Evolutionary conservation across 805 yeast genomes (phyloP).

Genomic region (Candida fluviatilis): DNA sequence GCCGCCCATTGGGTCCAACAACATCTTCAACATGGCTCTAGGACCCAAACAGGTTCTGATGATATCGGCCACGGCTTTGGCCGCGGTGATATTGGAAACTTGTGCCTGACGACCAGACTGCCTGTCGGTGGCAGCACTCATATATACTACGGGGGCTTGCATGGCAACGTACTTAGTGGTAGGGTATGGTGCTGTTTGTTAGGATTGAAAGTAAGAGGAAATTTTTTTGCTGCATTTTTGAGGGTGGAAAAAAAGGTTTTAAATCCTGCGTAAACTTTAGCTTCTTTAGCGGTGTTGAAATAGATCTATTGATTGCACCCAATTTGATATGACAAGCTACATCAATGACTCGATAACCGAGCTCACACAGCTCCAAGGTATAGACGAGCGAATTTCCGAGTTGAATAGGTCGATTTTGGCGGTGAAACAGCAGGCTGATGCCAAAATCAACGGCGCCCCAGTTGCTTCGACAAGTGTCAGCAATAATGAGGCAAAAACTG

Average conservation of each 20-base stretch:
- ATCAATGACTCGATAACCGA: neutral
- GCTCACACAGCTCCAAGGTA: neutral
- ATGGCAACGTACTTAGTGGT: conserved; percentile 15
- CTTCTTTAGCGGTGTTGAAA: too few species aligned
- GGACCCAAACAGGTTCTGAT: conserved; percentile 98
- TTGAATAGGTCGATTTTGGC: neutral
- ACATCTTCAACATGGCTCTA: conserved; percentile 97
- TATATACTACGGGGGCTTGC: conserved; percentile 47
- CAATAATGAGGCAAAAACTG: neutral
- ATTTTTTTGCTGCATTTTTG: neutral
- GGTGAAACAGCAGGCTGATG: conserved; percentile 5
- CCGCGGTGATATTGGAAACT: conserved; percentile 94
- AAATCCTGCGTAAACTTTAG: too few species aligned
- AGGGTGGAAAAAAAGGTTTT: neutral
- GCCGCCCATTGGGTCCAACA: conserved; percentile 95
- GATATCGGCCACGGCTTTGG: conserved; percentile 98
- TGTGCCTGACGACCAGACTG: conserved; percentile 98
- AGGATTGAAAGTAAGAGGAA: neutral
- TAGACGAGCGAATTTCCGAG: neutral
- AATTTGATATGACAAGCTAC: neutral
- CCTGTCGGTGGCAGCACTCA: conserved; percentile 82
- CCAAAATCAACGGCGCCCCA: conserved; percentile 3
- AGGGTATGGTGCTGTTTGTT: neutral
- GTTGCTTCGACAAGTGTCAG: neutral
- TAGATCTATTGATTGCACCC: too few species aligned